Percentiles rank a stretch among this genome's conserved stretches.
These are phyloP conservation scores for Coemansia sp. DNA, from an alignment of 192 early-diverging fungal genomes.

Conservation along the genomic window DNA sequence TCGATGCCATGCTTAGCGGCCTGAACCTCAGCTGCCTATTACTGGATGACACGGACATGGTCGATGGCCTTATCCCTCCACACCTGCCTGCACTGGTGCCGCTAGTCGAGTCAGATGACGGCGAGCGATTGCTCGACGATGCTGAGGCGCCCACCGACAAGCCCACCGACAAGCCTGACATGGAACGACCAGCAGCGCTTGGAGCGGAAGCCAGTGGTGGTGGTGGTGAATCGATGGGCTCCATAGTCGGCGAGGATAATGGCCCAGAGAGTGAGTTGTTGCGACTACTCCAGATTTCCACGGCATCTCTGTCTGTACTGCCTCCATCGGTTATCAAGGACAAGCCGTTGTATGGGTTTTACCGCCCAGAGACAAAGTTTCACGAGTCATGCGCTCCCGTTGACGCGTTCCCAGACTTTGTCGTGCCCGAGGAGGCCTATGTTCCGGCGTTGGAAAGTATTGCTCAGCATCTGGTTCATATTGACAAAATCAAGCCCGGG, in stretches of 20 bases:
- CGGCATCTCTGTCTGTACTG: constrained; percentile 28
- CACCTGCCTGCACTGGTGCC: constrained; percentile 37
- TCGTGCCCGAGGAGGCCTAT: constrained; percentile 28
- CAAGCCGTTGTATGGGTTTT: constrained; percentile 41
- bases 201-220: neutral
- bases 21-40: constrained; percentile 30
- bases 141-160: neutral
- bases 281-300: constrained; percentile 29
- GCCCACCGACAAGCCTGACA: neutral
- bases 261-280: constrained; percentile 28
- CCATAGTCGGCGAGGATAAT: constrained; percentile 20
- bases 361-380: constrained; percentile 31
- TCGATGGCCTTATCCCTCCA: constrained; percentile 23
- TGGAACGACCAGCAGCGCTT: neutral
- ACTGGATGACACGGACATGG: constrained; percentile 14
- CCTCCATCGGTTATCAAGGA: constrained; percentile 18
- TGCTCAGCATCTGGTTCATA: constrained; percentile 13
- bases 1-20: constrained; percentile 22
- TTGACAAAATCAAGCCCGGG: constrained; percentile 22
- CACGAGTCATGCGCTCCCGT: constrained; percentile 34
- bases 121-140: neutral
- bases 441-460: constrained; percentile 21
- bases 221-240: constrained; percentile 4
- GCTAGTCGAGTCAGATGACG: constrained; percentile 6
- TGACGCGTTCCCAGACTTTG: constrained; percentile 38